Percentiles rank a stretch among this genome's conserved stretches.
Conservation (phyloP, 2,329 filamentous ascomycete species). For the Seiridium cupressi region DNA sequence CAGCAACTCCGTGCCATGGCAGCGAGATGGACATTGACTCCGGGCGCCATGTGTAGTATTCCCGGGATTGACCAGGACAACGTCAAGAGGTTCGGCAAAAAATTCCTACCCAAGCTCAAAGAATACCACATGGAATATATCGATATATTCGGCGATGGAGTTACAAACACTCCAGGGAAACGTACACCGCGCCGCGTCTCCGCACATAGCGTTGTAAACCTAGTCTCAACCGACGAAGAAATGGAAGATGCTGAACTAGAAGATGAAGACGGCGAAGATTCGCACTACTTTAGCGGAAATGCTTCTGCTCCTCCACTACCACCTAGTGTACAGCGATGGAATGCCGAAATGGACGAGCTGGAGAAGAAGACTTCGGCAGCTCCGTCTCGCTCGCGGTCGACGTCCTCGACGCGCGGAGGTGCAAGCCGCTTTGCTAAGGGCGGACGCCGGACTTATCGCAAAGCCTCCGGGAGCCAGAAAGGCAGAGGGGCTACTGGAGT, state of each 20-base stretch:
- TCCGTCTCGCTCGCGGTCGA: constrained; percentile 1
- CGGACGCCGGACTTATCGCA: constrained; percentile 4
- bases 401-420: constrained; percentile 2
- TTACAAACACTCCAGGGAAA: constrained; percentile 8
- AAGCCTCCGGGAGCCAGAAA: constrained; percentile 3
- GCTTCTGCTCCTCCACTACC: constrained; percentile 12
- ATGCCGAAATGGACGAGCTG: constrained; percentile 25
- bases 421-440: constrained; percentile 1
- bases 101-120: constrained; percentile 59
- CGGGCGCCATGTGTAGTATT: constrained; percentile 63
- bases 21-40: constrained; percentile 61
- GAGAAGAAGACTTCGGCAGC: constrained; percentile 1
- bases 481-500: neutral
- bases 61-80: constrained; percentile 61
- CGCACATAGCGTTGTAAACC: constrained; percentile 48
- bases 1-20: constrained; percentile 71
- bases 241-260: constrained; percentile 13
- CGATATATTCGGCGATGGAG: constrained; percentile 43
- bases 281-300: constrained; percentile 43
- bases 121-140: constrained; percentile 44
- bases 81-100: constrained; percentile 59
- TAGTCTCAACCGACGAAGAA: constrained; percentile 36
- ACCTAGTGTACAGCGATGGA: constrained; percentile 24
- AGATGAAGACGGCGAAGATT: constrained; percentile 33
- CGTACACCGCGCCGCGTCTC: constrained; percentile 10